Evolutionary conservation across 495 filamentous ascomycete genomes (phyloP).

Genomic region (Aspergillus panamensis): DNA sequence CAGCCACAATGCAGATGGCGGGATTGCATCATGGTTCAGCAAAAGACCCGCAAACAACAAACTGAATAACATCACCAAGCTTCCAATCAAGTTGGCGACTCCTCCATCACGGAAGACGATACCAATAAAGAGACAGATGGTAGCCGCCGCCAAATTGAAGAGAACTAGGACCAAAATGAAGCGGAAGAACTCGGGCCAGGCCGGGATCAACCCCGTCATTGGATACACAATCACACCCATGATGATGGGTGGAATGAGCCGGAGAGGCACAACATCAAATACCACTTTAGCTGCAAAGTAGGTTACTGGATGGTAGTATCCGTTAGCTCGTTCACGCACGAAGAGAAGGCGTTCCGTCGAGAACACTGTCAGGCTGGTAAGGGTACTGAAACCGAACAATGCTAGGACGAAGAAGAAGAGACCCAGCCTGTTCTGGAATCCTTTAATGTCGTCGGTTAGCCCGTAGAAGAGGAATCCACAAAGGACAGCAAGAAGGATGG

Average conservation of each 20-base stretch:
- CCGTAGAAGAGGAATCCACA: slow-evolving; percentile 96
- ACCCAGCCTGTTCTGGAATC: slow-evolving; percentile 98
- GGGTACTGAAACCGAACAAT: slow-evolving; percentile 92
- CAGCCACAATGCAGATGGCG: slow-evolving; percentile 75
- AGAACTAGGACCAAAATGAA: slow-evolving; percentile 90
- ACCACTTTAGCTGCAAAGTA: slow-evolving; percentile 93
- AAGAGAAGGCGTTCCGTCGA: slow-evolving; percentile 89
- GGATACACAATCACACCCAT: slow-evolving; percentile 98
- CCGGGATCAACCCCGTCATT: slow-evolving; percentile 91
- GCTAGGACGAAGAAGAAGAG: slow-evolving; percentile 97
- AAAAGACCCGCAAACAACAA: slow-evolving; percentile 89
- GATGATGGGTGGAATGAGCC: slow-evolving; percentile 91
- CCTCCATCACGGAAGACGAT: slow-evolving; percentile 87
- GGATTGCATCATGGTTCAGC: slow-evolving; percentile 92
- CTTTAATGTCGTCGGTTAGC: slow-evolving; percentile 88
- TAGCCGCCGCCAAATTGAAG: slow-evolving; percentile 92
- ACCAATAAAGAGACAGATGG: slow-evolving; percentile 93
- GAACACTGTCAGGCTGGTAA: slow-evolving; percentile 92
- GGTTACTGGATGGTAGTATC: slow-evolving; percentile 95
- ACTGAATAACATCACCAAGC: slow-evolving; percentile 96
- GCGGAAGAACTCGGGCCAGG: slow-evolving; percentile 79
- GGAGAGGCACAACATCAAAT: slow-evolving; percentile 91
- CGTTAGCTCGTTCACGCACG: slow-evolving; percentile 91
- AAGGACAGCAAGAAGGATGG: slow-evolving; percentile 89
- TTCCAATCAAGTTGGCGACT: slow-evolving; percentile 94